These are phyloP conservation scores for Syzygium oleosum DNA, from an alignment of 345 rosid genomes.

Conservation along the genomic window DNA sequence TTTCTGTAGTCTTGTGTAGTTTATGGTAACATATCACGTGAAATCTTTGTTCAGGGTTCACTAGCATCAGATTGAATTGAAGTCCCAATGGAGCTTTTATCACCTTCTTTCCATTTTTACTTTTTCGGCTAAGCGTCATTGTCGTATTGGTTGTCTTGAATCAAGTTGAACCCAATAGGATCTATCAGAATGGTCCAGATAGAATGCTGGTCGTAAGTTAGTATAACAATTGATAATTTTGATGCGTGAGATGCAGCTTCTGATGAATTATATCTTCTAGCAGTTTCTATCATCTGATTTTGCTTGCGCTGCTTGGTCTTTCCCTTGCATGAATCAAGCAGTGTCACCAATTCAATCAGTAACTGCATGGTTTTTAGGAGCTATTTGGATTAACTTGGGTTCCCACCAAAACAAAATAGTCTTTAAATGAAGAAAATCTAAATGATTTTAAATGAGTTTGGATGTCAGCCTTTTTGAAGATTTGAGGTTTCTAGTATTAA, in stretches of 20 bases:
- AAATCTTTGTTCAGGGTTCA: background rate
- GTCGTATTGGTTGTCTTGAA: background rate
- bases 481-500: no score
- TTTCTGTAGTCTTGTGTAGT: background rate
- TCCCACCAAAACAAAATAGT: no score
- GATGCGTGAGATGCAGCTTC: background rate
- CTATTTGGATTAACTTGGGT: no score
- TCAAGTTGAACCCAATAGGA: background rate
- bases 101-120: background rate
- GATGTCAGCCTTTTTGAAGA: no score
- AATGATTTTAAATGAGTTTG: no score
- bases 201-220: background rate
- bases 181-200: background rate
- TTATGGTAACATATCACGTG: background rate
- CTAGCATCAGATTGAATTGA: background rate
- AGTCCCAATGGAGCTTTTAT: background rate
- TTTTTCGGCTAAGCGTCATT: background rate
- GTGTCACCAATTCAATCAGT: no score
- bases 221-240: background rate
- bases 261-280: background rate
- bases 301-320: background rate
- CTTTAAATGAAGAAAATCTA: no score
- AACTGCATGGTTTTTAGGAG: no score
- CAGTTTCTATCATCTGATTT: background rate
- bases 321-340: background rate